phyloP scores from a whole-genome alignment of 2,329 filamentous ascomycete species.

The Apiospora koreana region DNA sequence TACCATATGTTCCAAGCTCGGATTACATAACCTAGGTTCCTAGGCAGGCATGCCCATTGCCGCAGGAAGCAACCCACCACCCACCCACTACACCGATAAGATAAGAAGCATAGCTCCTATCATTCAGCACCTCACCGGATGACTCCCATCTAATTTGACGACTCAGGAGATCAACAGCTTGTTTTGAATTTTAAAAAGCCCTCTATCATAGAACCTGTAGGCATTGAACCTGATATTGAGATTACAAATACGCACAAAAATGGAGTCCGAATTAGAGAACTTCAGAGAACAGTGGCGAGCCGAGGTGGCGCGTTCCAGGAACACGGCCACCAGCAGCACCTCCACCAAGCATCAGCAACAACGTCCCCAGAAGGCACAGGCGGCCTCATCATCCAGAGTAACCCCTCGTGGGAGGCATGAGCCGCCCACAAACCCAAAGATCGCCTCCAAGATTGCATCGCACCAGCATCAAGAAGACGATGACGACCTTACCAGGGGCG shows the following conservation, averaged over 20 bases:
- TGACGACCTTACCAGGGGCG: constrained; percentile 30
- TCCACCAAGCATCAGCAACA: constrained; percentile 17
- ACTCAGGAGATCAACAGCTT: background rate
- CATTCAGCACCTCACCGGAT: background rate
- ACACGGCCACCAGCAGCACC: constrained; percentile 18
- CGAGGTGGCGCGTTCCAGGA: constrained; percentile 61
- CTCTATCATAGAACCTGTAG: background rate
- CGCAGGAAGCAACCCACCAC: too few species aligned
- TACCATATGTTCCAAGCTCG: too few species aligned
- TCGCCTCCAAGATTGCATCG: constrained; percentile 15
- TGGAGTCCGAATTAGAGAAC: constrained; percentile 71
- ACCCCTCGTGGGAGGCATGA: background rate
- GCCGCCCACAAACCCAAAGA: constrained; percentile 10
- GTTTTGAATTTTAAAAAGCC: background rate
- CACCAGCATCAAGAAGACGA: constrained; percentile 25
- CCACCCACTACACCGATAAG: constrained; percentile 11
- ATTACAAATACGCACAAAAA: constrained; percentile 15
- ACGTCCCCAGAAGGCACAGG: constrained; percentile 10
- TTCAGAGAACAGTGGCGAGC: constrained; percentile 87
- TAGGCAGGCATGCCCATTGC: too few species aligned
- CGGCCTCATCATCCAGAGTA: constrained; percentile 11
- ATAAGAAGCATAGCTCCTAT: constrained; percentile 8
- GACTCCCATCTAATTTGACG: background rate
- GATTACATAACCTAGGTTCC: too few species aligned
- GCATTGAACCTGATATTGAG: background rate